Conservation (phyloP, 1,284 basidiomycete genomes). For the Rhodotorula sp. region DNA sequence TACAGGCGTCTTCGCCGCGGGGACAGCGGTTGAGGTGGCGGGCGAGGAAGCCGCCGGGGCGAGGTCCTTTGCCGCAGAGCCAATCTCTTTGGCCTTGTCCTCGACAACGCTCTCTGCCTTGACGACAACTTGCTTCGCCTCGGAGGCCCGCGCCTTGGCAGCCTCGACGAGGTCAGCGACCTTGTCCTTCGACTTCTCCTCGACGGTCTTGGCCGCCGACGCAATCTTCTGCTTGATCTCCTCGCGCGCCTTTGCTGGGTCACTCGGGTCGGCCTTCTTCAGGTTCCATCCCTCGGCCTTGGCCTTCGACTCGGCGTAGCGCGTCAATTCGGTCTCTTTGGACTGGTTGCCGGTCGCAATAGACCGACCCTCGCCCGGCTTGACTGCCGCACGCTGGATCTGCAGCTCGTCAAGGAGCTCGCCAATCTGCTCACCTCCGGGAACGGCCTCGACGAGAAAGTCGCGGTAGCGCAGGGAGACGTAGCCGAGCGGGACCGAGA, state of each 20-base stretch:
- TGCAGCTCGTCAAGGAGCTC: constrained; percentile 74
- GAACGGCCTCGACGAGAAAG: constrained; percentile 75
- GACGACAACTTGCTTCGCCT: constrained; percentile 41
- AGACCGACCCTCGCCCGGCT: constrained; percentile 53
- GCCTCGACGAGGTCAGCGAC: constrained; percentile 27
- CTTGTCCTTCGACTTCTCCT: constrained; percentile 27
- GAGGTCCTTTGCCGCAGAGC: not conserved
- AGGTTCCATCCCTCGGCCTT: constrained; percentile 43
- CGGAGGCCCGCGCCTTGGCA: constrained; percentile 43
- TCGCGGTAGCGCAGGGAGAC: constrained; percentile 71
- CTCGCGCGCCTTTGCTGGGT: constrained; percentile 46
- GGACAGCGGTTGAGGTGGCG: not conserved
- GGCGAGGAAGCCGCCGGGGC: not conserved
- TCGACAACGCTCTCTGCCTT: constrained; percentile 18
- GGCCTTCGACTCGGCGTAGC: constrained; percentile 58
- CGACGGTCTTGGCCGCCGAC: constrained; percentile 34
- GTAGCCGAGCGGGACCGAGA: constrained; percentile 71
- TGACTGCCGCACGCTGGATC: constrained; percentile 43
- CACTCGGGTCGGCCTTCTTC: constrained; percentile 46
- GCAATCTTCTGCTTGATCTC: constrained; percentile 45
- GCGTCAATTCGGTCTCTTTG: constrained; percentile 46
- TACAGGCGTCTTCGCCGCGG: not conserved
- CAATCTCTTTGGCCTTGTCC: constrained; percentile 22
- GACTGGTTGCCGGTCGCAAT: constrained; percentile 45
- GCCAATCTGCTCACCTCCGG: constrained; percentile 68